A percentile compares a stretch with the other conserved stretches of the same genome.
phyloP scores from a whole-genome alignment of 768 basidiomycete genomes.

The Termitomyces titanicus region DNA sequence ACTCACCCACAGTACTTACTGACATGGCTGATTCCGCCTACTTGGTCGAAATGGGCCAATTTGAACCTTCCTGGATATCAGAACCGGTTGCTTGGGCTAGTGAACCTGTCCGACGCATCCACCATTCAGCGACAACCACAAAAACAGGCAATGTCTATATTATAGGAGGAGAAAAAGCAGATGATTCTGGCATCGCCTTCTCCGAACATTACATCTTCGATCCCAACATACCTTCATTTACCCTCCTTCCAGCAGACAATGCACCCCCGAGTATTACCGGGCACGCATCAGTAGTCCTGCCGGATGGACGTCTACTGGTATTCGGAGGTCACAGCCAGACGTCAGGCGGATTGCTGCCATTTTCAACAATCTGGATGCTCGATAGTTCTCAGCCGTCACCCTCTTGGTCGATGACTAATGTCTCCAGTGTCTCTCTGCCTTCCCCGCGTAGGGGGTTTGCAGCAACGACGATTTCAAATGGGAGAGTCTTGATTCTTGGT shows the following conservation, averaged over 20 bases:
- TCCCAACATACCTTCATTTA: constrained; percentile 47
- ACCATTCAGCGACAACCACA: constrained; percentile 58
- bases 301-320: constrained; percentile 66
- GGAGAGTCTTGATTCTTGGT: constrained; percentile 71
- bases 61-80: constrained; percentile 41
- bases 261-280: constrained; percentile 71
- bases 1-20: constrained; percentile 47
- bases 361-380: constrained; percentile 60
- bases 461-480: constrained; percentile 43
- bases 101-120: constrained; percentile 74
- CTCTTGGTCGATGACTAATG: constrained; percentile 47
- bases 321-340: constrained; percentile 69
- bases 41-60: constrained; percentile 41
- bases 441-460: constrained; percentile 62
- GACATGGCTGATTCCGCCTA: constrained; percentile 60
- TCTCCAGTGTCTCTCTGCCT: constrained; percentile 41
- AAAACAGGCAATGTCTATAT: constrained; percentile 56
- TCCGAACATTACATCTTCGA: constrained; percentile 64
- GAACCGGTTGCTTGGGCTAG: constrained; percentile 52
- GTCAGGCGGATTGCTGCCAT: constrained; percentile 42
- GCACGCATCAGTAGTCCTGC: constrained; percentile 66
- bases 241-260: constrained; percentile 45
- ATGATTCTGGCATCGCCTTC: constrained; percentile 66
- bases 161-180: constrained; percentile 78
- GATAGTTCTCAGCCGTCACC: constrained; percentile 47